Conservation (phyloP, 352 stramenopile species). For the Pythium brachiatum region DNA sequence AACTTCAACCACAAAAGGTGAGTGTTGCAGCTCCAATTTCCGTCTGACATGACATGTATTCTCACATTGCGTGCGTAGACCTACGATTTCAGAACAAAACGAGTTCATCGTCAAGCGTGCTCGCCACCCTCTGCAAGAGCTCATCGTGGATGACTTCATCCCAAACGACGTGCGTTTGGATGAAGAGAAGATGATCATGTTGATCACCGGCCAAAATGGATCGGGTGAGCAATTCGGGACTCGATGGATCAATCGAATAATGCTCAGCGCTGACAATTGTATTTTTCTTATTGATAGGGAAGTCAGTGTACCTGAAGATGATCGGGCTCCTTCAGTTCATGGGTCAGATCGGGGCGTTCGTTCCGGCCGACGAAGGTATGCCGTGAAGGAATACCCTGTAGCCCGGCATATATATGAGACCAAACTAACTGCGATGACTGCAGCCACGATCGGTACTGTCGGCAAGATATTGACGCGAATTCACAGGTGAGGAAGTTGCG, state of each 20-base stretch:
- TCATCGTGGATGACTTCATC: slow-evolving; percentile 83
- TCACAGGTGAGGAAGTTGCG: slow-evolving; percentile 36
- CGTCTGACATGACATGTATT: not conserved
- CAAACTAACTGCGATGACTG: not conserved
- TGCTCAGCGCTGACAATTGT: no score
- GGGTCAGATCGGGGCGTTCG: slow-evolving; percentile 80
- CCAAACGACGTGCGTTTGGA: slow-evolving; percentile 68
- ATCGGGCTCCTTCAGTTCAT: slow-evolving; percentile 83
- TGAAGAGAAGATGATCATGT: slow-evolving; percentile 40
- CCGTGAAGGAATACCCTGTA: not conserved
- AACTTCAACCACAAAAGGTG: slow-evolving; percentile 80
- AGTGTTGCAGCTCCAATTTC: not conserved
- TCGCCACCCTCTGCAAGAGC: slow-evolving; percentile 81
- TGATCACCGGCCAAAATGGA: slow-evolving; percentile 84
- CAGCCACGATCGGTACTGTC: slow-evolving; percentile 73
- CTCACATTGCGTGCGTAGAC: slow-evolving; percentile 27
- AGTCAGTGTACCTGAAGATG: slow-evolving; percentile 87
- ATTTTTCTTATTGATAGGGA: slow-evolving; percentile 50
- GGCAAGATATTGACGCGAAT: slow-evolving; percentile 80
- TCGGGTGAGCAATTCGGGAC: slow-evolving; percentile 44
- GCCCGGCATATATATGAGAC: no score
- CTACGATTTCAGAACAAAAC: slow-evolving; percentile 43
- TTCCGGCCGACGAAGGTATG: slow-evolving; percentile 67
- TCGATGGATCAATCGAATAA: not conserved
- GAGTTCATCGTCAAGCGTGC: slow-evolving; percentile 54